A percentile compares a stretch with the other conserved stretches of the same genome.
phyloP scores from a whole-genome alignment of 495 filamentous ascomycete genomes.

The Podospora didyma region DNA sequence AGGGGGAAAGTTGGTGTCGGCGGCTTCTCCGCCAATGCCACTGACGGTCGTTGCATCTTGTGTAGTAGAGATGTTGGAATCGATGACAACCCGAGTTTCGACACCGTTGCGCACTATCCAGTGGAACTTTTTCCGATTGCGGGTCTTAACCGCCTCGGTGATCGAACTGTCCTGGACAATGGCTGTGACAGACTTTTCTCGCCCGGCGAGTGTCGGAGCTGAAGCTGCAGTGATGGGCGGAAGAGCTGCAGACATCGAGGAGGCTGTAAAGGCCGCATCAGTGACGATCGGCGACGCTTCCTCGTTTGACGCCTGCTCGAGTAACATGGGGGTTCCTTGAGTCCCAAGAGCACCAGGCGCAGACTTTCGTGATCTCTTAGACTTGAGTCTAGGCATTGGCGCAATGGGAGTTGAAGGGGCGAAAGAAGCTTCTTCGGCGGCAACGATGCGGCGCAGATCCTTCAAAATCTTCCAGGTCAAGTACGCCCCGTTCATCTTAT shows the following conservation, averaged over 20 bases:
- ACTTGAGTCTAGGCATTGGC: not conserved
- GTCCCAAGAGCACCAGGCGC: slow-evolving; percentile 17
- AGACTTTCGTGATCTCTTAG: slow-evolving; percentile 26
- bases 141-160: slow-evolving; percentile 34
- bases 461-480: slow-evolving; percentile 27
- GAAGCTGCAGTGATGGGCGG: not conserved
- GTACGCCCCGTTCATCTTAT: slow-evolving; percentile 34
- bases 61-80: no score
- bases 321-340: not conserved
- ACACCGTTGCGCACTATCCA: slow-evolving; percentile 38
- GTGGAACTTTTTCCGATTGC: slow-evolving; percentile 33
- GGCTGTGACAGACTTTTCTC: not conserved
- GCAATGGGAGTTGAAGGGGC: slow-evolving; percentile 2
- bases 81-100: slow-evolving; percentile 27
- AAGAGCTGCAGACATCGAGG: no score
- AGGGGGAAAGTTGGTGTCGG: no score
- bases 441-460: slow-evolving; percentile 22
- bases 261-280: no score
- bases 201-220: not conserved
- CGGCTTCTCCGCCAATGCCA: not conserved
- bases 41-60: no score
- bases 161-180: slow-evolving; percentile 25
- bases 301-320: not conserved
- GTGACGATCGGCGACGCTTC: no score
- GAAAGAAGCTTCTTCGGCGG: not conserved